These are phyloP conservation scores for Corinectria fuckeliana DNA, from an alignment of 2,329 filamentous ascomycete genomes.

Conservation along the genomic window DNA sequence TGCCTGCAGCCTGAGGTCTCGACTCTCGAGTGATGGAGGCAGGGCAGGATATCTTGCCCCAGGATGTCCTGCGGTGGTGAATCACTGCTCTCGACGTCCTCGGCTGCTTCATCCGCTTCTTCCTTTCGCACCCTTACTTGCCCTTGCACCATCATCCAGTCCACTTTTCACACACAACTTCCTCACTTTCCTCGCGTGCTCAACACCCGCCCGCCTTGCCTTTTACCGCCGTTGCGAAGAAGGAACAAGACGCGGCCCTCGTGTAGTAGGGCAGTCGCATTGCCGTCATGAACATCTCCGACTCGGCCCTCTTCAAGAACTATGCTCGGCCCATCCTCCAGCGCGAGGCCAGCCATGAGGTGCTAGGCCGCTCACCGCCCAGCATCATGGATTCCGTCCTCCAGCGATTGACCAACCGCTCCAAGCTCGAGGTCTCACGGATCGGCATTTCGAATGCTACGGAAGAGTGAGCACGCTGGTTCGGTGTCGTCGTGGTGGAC, in stretches of 20 bases:
- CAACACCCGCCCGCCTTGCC: neutral
- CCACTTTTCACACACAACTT: neutral
- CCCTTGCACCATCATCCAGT: too few relatives aligned
- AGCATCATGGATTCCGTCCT: slow-evolving; percentile 38
- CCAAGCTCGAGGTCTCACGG: slow-evolving; percentile 37
- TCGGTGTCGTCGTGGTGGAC: neutral
- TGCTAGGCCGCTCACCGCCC: slow-evolving; percentile 10
- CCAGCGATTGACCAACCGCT: slow-evolving; percentile 38
- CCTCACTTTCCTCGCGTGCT: neutral
- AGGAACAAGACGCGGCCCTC: neutral
- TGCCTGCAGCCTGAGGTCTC: neutral
- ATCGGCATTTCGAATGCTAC: slow-evolving; percentile 42
- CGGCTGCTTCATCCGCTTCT: too few relatives aligned
- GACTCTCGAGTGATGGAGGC: neutral
- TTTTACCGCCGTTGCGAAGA: neutral
- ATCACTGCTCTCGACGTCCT: too few relatives aligned
- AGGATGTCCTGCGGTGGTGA: too few relatives aligned
- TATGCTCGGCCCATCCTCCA: slow-evolving; percentile 32
- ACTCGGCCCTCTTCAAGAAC: slow-evolving; percentile 36
- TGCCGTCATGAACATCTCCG: slow-evolving; percentile 31
- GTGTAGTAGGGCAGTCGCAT: neutral
- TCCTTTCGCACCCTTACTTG: too few relatives aligned
- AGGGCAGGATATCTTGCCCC: too few relatives aligned
- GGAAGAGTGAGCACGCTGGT: slow-evolving; percentile 36
- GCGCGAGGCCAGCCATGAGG: neutral